Conservation (phyloP, 2,329 filamentous ascomycete species). For the Penicillium sclerotigenum region DNA sequence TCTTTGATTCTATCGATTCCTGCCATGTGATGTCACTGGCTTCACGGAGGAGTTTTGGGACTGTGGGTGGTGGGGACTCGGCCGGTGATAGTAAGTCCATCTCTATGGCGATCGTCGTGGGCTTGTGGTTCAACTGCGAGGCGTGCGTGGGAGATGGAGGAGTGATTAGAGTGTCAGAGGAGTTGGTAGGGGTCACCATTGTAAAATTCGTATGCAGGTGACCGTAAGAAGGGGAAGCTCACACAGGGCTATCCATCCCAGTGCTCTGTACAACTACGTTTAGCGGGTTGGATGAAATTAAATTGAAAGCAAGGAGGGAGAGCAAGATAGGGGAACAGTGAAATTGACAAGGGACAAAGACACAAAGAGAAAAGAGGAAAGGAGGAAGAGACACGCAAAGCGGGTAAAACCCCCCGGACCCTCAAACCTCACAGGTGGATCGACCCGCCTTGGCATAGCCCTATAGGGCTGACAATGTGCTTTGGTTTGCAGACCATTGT, state of each 20-base stretch:
- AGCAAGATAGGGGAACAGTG: background rate
- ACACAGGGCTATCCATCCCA: conserved; percentile 3
- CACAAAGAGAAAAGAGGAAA: background rate
- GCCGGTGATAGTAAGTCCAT: conserved; percentile 4
- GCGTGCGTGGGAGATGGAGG: background rate
- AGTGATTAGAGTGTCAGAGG: conserved; percentile 19
- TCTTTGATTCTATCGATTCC: conserved; percentile 12
- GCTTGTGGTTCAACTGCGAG: background rate
- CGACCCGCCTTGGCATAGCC: conserved; percentile 18
- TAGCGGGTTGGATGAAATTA: background rate
- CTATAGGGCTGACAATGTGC: conserved; percentile 25
- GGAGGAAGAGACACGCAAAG: conserved; percentile 1
- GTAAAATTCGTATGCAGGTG: background rate
- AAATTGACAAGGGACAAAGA: background rate
- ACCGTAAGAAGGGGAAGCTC: background rate
- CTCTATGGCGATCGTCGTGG: background rate
- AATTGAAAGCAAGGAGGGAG: background rate
- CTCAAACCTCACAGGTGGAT: background rate
- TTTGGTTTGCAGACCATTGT: background rate
- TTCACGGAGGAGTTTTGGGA: conserved; percentile 20
- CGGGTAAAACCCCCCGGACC: background rate
- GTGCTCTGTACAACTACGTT: background rate
- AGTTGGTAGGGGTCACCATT: conserved; percentile 14
- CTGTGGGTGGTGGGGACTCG: background rate
- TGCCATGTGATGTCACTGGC: conserved; percentile 22